Conservation (phyloP, 768 basidiomycete genomes). For the Coprinopsis cinerea region DNA sequence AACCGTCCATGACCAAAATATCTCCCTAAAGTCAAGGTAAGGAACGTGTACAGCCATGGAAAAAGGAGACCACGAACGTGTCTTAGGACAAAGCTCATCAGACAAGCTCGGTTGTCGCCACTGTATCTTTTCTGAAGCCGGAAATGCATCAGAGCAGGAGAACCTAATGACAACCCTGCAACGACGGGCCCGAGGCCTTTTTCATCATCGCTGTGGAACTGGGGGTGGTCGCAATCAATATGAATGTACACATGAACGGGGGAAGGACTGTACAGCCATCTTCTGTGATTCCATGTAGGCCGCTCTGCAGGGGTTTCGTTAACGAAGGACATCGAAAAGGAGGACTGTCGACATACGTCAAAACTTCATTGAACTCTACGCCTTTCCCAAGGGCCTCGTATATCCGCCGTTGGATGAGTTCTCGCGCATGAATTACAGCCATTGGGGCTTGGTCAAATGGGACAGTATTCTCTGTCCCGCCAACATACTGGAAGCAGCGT, state of each 20-base stretch:
- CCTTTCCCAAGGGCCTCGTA: constrained; percentile 33
- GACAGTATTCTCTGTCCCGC: constrained; percentile 67
- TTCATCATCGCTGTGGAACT: constrained; percentile 83
- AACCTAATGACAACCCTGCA: constrained; percentile 72
- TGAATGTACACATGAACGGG: neutral
- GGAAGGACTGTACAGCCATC: constrained; percentile 59
- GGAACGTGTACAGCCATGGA: neutral
- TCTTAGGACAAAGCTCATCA: constrained; percentile 53
- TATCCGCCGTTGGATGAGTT: constrained; percentile 54
- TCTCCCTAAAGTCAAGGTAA: constrained; percentile 48
- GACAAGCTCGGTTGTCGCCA: constrained; percentile 28
- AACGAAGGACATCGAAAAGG: neutral
- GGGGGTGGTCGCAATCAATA: neutral
- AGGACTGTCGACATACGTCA: constrained; percentile 35
- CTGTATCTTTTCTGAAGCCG: constrained; percentile 40
- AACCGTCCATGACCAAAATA: constrained; percentile 72
- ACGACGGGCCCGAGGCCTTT: constrained; percentile 65
- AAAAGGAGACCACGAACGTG: constrained; percentile 41
- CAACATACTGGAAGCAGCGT: constrained; percentile 53
- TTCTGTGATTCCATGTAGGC: constrained; percentile 84
- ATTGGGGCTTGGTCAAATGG: constrained; percentile 53
- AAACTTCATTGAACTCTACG: constrained; percentile 65
- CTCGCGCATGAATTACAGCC: constrained; percentile 53
- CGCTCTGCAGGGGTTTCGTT: constrained; percentile 29
- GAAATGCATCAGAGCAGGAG: constrained; percentile 78